Evolutionary conservation across 2,329 filamentous ascomycete genomes (phyloP).

Genomic region (Myriosclerotinia duriaeana): DNA sequence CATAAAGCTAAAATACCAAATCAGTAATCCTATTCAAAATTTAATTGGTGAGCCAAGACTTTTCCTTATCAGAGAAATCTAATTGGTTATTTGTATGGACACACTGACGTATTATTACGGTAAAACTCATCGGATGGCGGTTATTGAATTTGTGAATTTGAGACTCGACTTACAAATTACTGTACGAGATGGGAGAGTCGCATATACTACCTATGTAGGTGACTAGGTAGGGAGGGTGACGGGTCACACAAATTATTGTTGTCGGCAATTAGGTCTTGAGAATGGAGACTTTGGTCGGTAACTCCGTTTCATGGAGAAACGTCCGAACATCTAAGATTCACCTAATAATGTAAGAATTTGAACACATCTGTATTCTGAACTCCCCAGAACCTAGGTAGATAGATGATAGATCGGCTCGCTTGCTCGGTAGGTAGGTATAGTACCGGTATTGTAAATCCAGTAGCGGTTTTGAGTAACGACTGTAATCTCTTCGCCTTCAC

Average conservation of each 20-base stretch:
- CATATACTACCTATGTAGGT: too few relatives aligned
- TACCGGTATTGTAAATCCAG: conserved; percentile 4
- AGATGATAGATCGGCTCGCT: too few relatives aligned
- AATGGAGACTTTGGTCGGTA: neutral
- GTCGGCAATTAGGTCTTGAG: neutral
- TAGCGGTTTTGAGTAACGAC: neutral
- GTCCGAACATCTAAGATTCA: neutral
- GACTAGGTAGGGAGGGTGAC: too few relatives aligned
- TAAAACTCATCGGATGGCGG: neutral
- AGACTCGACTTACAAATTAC: too few relatives aligned
- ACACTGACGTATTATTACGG: conserved; percentile 8
- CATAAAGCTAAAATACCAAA: neutral
- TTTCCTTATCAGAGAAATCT: neutral
- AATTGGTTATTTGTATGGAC: neutral
- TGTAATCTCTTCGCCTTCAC: neutral
- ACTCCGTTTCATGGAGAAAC: conserved; percentile 5
- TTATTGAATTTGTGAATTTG: neutral
- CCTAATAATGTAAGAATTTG: neutral
- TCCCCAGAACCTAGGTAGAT: neutral
- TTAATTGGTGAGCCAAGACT: conserved; percentile 3
- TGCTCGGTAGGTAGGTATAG: neutral
- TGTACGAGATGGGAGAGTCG: too few relatives aligned
- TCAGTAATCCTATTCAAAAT: neutral
- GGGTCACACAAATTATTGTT: neutral
- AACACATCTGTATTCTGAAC: neutral